Base-by-base conservation (phyloP, 2,329 filamentous ascomycete genomes). In the Podosphaera xanthii region DNA sequence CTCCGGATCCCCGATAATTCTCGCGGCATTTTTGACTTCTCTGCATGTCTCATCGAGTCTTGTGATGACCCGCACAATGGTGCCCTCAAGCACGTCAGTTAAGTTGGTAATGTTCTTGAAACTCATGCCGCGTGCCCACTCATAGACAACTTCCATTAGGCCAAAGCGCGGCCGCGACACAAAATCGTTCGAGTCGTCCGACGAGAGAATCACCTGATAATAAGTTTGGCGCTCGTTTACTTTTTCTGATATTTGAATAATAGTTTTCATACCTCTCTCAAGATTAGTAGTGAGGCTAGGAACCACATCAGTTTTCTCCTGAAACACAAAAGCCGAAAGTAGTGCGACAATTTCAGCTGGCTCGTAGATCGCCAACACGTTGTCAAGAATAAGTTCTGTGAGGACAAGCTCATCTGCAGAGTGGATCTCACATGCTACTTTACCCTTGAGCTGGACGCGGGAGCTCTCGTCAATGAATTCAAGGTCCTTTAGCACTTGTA, bases 371-470 rank as follows among this genome's bases (percentile, higher is more conserved):
- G 91, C 90, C 2, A 98, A 81, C 1, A 96, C 88, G 66, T 98
- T 98, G 72, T 98, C 92, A 22, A 98, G 82, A 55, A 98, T 89
- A 4, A 97, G 79, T 70, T 98, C 92, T 0, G 92, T 98, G 22
- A 98, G 79, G 0, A 98, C 91, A 0, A 98, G 79, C 71, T 98
- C 92, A 69, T 97, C 91, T 22, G 90, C 90, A 0, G 91, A 96
- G 71, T 97, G 92, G 61, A 98, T 91, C 74, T 98, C 92, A 72
- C 92, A 98, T 3, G 92, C 92, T 31, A 98, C 92, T 71, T 97
- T 97, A 71, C 92, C 92, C 73, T 98, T 98, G 63, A 98, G 79
- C 72, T 94, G 87, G 46, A 98, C 94, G 31, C 91, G 83, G 3
- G 83, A 84, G 52, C 84, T 82, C 3, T 86, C 82, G 67, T 98